These are phyloP conservation scores for Cinnamomum micranthum DNA, from an alignment of 164 flowering plant genomes.

Conservation along the genomic window DNA sequence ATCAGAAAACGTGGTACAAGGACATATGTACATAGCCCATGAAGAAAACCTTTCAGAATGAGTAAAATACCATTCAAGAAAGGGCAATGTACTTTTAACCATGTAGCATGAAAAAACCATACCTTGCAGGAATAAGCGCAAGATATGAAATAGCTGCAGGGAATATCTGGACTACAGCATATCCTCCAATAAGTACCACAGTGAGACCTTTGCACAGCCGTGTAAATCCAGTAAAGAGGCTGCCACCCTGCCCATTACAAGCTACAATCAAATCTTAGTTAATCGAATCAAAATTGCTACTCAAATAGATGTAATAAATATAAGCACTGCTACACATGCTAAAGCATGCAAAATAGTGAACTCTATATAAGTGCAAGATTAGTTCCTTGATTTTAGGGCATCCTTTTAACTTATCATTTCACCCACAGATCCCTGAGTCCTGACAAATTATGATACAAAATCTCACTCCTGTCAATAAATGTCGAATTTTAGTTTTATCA, in stretches of 20 bases:
- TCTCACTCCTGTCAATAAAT: no score
- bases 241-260: slow-evolving; percentile 38
- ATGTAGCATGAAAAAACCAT: slow-evolving; percentile 1
- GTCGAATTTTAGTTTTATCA: no score
- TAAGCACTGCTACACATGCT: background rate
- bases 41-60: background rate
- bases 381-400: background rate
- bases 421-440: no score
- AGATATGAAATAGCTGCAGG: slow-evolving; percentile 68
- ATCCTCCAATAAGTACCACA: slow-evolving; percentile 63
- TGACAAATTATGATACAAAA: no score
- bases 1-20: background rate
- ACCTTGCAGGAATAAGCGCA: slow-evolving; percentile 95
- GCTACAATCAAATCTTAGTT: slow-evolving; percentile 21
- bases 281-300: slow-evolving; percentile 32
- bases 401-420: no score
- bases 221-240: slow-evolving; percentile 60
- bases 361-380: no score
- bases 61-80: background rate
- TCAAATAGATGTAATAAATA: no score
- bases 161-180: slow-evolving; percentile 60
- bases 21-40: background rate
- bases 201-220: slow-evolving; percentile 84
- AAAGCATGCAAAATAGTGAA: background rate
- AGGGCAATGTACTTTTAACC: background rate